Conservation (phyloP, 139 green algal genomes). For the Micractinium sp. region DNA sequence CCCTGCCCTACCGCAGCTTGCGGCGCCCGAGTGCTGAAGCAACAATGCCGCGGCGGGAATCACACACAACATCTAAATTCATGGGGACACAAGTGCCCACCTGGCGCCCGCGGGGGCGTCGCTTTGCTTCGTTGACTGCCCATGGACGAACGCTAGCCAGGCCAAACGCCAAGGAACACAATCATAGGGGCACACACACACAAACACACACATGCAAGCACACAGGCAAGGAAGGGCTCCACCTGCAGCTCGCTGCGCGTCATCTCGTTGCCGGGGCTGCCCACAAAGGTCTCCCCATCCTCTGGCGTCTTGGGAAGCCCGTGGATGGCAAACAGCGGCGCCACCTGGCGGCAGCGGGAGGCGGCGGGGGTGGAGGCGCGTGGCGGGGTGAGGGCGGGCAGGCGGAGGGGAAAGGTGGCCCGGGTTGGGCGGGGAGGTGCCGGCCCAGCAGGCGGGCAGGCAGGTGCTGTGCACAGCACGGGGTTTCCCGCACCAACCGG, state of each 20-base stretch:
- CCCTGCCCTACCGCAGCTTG: too few relatives aligned
- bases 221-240: not conserved
- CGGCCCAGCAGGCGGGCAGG: too few relatives aligned
- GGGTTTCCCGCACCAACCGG: too few relatives aligned
- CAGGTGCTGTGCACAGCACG: too few relatives aligned
- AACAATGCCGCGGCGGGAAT: too few relatives aligned
- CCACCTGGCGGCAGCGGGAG: conserved; percentile 55
- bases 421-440: too few relatives aligned
- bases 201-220: not conserved
- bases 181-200: not conserved
- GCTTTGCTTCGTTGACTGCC: too few relatives aligned
- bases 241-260: conserved; percentile 74
- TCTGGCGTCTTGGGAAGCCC: conserved; percentile 69
- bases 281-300: conserved; percentile 50
- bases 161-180: not conserved
- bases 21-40: too few relatives aligned
- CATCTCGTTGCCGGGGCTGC: conserved; percentile 39
- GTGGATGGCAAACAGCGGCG: conserved; percentile 81
- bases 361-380: not conserved
- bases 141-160: too few relatives aligned
- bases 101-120: too few relatives aligned
- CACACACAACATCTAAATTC: too few relatives aligned
- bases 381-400: not conserved
- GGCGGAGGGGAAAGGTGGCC: not conserved
- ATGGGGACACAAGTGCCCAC: too few relatives aligned